Evolutionary conservation across 371 early-diverging fungal species (phyloP).

Genomic region (Mucor lusitanicus): DNA sequence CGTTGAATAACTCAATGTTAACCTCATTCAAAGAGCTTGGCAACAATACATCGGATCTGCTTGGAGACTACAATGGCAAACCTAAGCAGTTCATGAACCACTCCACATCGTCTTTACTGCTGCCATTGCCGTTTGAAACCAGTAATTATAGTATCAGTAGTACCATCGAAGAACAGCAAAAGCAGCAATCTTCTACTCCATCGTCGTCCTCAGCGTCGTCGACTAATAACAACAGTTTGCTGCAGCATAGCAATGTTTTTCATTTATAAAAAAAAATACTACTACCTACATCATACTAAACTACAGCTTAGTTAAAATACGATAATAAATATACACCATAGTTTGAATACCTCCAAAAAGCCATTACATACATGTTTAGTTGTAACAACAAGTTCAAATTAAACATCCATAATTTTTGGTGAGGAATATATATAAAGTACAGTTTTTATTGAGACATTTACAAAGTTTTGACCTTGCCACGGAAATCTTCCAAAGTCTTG

Average conservation of each 20-base stretch:
- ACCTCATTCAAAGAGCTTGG: conserved; percentile 2
- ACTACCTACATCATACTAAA: too few species aligned
- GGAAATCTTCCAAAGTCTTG: conserved; percentile 48
- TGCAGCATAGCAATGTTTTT: too few species aligned
- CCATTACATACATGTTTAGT: too few species aligned
- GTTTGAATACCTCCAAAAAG: too few species aligned
- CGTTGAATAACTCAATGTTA: neutral
- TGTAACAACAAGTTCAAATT: too few species aligned
- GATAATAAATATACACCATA: too few species aligned
- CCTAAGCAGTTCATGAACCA: neutral
- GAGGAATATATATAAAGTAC: neutral
- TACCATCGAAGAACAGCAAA: neutral
- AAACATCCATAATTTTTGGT: too few species aligned
- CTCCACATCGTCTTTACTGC: neutral
- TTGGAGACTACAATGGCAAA: neutral
- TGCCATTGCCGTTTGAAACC: neutral
- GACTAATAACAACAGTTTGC: too few species aligned
- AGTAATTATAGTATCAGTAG: neutral
- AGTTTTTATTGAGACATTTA: conserved; percentile 20
- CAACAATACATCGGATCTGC: neutral
- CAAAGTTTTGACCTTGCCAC: conserved; percentile 56
- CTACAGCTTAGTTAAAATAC: too few species aligned
- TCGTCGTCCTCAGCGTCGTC: neutral
- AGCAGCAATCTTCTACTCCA: neutral
- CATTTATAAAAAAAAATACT: too few species aligned